A percentile compares a stretch with the other conserved stretches of the same genome.
Conservation (phyloP, 768 basidiomycete species). For the Naganishia friedmannii region DNA sequence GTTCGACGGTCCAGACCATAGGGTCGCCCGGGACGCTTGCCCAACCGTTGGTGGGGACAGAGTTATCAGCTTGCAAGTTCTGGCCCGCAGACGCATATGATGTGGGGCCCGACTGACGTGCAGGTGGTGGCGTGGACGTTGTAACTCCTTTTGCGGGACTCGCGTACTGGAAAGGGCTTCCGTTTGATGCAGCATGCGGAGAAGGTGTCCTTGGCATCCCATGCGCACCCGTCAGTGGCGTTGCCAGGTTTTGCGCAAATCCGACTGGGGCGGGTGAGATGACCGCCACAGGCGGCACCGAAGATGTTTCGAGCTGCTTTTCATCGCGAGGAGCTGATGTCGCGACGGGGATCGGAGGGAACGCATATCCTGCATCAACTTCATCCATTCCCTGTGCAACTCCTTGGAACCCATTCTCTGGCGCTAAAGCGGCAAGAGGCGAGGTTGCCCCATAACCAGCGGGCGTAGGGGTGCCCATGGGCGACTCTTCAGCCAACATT, state of each 20-base stretch:
- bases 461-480: conserved; percentile 24
- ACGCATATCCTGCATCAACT: conserved; percentile 19
- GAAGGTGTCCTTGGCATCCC: conserved; percentile 8
- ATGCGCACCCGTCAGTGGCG: neutral
- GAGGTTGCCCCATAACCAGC: neutral
- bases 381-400: conserved; percentile 9
- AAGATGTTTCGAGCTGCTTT: neutral
- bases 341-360: conserved; percentile 17
- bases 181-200: neutral
- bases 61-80: neutral
- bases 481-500: conserved; percentile 21
- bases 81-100: neutral
- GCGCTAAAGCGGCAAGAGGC: neutral
- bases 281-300: neutral
- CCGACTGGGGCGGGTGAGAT: conserved; percentile 1
- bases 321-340: neutral
- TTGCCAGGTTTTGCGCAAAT: conserved; percentile 1
- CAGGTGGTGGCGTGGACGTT: conserved; percentile 7
- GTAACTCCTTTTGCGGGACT: neutral
- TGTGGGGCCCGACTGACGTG: neutral
- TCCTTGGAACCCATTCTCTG: neutral
- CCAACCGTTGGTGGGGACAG: conserved; percentile 20
- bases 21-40: conserved; percentile 53
- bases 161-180: neutral
- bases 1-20: conserved; percentile 77